These are phyloP conservation scores for Dichomitus squalens DNA, from an alignment of 1,284 basidiomycete species.

Conservation along the genomic window DNA sequence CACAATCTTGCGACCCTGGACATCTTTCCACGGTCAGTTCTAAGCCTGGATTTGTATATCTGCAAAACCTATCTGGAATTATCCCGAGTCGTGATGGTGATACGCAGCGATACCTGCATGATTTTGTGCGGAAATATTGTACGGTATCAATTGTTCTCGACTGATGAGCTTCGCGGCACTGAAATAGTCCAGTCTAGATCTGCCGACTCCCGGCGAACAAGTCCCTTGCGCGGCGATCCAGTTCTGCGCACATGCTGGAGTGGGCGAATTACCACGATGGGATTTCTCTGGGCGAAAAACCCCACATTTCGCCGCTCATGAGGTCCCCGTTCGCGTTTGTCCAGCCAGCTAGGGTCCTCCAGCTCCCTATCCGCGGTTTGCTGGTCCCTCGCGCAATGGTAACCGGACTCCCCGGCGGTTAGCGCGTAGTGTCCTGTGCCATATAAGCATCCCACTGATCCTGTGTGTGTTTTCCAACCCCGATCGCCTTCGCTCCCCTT, in stretches of 20 bases:
- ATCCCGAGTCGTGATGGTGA: slow-evolving; percentile 6
- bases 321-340: background rate
- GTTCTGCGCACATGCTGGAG: slow-evolving; percentile 16
- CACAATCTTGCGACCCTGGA: slow-evolving; percentile 21
- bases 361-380: background rate
- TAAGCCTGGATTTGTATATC: background rate
- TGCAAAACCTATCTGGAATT: slow-evolving; percentile 1
- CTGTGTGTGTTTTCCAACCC: slow-evolving; percentile 30
- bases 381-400: slow-evolving; percentile 1
- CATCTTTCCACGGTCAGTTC: slow-evolving; percentile 16
- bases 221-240: slow-evolving; percentile 13
- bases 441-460: slow-evolving; percentile 33
- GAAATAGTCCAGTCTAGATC: slow-evolving; percentile 4
- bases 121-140: slow-evolving; percentile 5
- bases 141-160: slow-evolving; percentile 21
- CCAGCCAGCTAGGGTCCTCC: slow-evolving; percentile 4
- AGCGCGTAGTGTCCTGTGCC: slow-evolving; percentile 20
- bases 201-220: slow-evolving; percentile 15
- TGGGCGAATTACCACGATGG: slow-evolving; percentile 9
- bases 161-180: slow-evolving; percentile 25
- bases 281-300: slow-evolving; percentile 3
- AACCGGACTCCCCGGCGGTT: slow-evolving; percentile 23
- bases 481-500: slow-evolving; percentile 33
- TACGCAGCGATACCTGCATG: background rate
- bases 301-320: slow-evolving; percentile 7